Evolutionary conservation across 768 basidiomycete genomes (phyloP), one percentile per base, ranked within the genome.

Genomic region (Boletus vinaceobasis): DNA sequence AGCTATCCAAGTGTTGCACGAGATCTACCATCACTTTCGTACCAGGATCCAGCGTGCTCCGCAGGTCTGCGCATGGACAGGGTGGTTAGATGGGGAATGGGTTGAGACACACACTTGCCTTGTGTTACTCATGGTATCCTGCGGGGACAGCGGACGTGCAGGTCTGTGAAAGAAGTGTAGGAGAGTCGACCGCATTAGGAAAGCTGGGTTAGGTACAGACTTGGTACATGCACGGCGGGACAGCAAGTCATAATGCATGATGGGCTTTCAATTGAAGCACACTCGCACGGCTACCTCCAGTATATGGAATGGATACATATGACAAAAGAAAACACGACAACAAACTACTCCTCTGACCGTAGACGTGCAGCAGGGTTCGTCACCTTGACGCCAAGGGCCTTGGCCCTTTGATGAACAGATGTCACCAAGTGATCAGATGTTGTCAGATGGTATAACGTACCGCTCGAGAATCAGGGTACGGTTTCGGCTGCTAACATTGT

Each of bases 401-500:
- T 92, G 55, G 91, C 90, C 70, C 91, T 93, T 63, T 58, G 40
- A 52, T 39, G 19, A 13, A 48, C 35, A 38, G 19, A 33, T 50
- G 48, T 66, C 49, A 55, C 58, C 38, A 61, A 47, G 37, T 11
- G 23, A 10, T 32, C 32, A 42, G 23, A 37, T 14, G 21, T n/a
- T 23, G 10, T 45, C 19, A 19, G 37, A 8, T 8, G 4, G 23
- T 72, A 77, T 40, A 38, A 56, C 64, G 2, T 59, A 90, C 88
- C 94, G 83, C 75, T 95, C 93, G 48, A 98, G 77, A 64, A 99
- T 94, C 53, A 81, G 76, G 51, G 86, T 86, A 64, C 97, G 90
- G 82, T 98, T 98, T 72, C 92, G 88, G 80, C 90, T 90, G 78
- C 88, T 91, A 61, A 99, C 94, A 63, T 85, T 87, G 82, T 97